Conservation (phyloP, 1,284 basidiomycete genomes). For the Ceratobasidium theobromae region DNA sequence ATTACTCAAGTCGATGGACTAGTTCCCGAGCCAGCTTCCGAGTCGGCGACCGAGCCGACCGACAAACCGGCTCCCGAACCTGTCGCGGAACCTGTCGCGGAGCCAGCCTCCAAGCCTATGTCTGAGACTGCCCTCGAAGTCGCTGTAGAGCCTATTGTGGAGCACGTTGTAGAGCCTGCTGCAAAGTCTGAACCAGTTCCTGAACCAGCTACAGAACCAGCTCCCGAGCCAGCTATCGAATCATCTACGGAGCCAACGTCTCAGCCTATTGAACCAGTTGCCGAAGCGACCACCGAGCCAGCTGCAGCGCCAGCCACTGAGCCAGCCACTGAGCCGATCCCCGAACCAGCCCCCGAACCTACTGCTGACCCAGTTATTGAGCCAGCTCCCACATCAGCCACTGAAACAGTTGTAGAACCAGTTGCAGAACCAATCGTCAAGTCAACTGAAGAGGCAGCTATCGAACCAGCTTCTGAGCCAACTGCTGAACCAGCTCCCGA, state of each 20-base stretch:
- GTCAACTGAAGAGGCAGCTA: neutral
- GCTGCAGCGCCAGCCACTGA: neutral
- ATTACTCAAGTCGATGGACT: neutral
- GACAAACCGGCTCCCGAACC: neutral
- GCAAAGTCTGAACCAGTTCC: neutral
- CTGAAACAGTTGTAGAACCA: no score
- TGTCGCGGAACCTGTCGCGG: neutral
- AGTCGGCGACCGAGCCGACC: neutral
- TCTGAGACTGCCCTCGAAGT: no score
- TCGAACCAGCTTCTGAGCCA: neutral
- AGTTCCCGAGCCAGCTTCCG: neutral
- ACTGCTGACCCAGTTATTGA: conserved; percentile 13
- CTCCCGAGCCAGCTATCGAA: no score
- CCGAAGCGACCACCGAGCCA: neutral
- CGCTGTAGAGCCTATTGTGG: neutral
- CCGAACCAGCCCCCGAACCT: conserved; percentile 32
- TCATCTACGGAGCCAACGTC: no score
- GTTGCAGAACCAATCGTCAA: no score
- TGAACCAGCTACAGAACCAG: neutral
- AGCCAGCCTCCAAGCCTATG: no score
- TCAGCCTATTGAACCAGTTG: neutral
- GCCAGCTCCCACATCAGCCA: no score
- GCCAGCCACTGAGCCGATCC: conserved; percentile 10
- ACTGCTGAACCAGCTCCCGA: neutral
- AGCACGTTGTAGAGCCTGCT: neutral